Conservation (phyloP, 306 rosid genomes). For the Herpetospermum pedunculosum region DNA sequence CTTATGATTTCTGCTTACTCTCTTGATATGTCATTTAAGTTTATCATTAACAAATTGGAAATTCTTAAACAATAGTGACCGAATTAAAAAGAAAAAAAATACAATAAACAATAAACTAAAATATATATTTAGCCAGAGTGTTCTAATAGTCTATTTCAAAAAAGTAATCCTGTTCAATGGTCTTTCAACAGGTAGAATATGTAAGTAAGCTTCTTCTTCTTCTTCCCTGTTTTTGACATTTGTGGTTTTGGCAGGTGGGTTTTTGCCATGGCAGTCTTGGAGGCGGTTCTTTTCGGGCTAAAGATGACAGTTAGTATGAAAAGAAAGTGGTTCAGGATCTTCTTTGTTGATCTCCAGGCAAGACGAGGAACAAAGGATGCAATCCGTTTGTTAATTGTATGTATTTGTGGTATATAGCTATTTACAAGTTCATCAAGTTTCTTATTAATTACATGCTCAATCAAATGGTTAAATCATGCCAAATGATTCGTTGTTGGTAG, state of each 20-base stretch:
- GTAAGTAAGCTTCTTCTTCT: not conserved
- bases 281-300: constrained; percentile 77
- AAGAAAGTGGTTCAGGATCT: not conserved
- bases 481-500: not conserved
- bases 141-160: too few relatives aligned
- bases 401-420: not conserved
- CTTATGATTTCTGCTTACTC: too few relatives aligned
- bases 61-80: not conserved
- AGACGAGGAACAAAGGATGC: not conserved
- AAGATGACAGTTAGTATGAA: not conserved
- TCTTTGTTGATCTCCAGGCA: not conserved
- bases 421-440: not conserved
- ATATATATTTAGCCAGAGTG: not conserved
- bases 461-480: not conserved
- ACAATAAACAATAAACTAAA: too few relatives aligned
- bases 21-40: not conserved
- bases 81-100: not conserved
- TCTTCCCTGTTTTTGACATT: not conserved
- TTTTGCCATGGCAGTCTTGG: constrained; percentile 98
- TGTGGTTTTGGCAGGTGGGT: constrained; percentile 50
- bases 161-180: too few relatives aligned
- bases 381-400: not conserved
- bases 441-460: not conserved
- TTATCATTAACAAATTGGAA: not conserved
- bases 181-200: not conserved